These are phyloP conservation scores for Ilyonectria robusta DNA, from an alignment of 2,329 filamentous ascomycete genomes.

Conservation along the genomic window DNA sequence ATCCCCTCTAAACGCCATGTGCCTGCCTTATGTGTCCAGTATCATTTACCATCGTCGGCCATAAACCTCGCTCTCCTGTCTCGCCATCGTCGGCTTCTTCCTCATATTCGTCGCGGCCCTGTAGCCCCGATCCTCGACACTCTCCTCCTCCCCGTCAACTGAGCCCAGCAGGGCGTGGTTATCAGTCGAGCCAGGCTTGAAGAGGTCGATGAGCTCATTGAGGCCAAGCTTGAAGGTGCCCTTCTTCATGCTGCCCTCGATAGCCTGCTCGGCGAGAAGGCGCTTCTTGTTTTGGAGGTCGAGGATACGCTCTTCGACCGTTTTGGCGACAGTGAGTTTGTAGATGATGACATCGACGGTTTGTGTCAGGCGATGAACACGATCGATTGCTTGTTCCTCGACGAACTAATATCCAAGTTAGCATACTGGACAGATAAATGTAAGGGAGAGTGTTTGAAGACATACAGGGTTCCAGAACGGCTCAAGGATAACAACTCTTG, in stretches of 20 bases:
- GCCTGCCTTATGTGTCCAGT: conserved; percentile 11
- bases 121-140: conserved; percentile 33
- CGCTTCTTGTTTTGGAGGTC: conserved; percentile 95
- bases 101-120: conserved; percentile 45
- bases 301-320: conserved; percentile 95
- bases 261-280: conserved; percentile 89
- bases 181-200: conserved; percentile 72
- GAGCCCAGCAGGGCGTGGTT: conserved; percentile 36
- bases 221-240: conserved; percentile 86
- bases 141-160: conserved; percentile 35
- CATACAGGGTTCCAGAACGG: conserved; percentile 97
- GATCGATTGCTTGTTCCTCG: conserved; percentile 98
- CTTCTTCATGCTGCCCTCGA: conserved; percentile 84
- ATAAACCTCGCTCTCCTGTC: conserved; percentile 58
- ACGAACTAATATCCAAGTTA: conserved; percentile 75
- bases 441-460: conserved; percentile 30
- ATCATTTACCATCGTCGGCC: conserved; percentile 57
- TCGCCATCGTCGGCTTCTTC: conserved; percentile 44
- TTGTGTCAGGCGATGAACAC: conserved; percentile 97
- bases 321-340: conserved; percentile 88
- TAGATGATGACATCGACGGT: conserved; percentile 96
- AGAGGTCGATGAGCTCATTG: conserved; percentile 93
- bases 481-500: conserved; percentile 93
- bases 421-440: not conserved
- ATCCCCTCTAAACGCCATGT: conserved; percentile 11